A percentile compares a stretch with the other conserved stretches of the same genome.
These are phyloP conservation scores for Zygnema circumcarinatum DNA, from an alignment of 139 green algal genomes.

Conservation along the genomic window DNA sequence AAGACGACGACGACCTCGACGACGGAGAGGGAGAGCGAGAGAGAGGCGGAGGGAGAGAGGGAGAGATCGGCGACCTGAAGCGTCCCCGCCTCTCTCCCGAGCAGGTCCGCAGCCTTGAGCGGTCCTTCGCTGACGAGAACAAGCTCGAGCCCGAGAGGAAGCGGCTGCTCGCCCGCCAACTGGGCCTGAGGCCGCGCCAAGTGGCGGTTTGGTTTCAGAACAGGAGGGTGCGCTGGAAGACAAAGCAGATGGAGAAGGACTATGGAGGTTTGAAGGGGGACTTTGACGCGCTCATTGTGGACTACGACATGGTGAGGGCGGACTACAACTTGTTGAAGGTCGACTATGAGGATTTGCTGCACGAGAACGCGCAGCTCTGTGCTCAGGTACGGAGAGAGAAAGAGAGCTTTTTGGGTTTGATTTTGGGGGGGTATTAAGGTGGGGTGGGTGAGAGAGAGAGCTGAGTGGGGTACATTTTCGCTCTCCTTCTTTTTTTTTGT, in stretches of 20 bases:
- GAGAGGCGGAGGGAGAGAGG: not conserved
- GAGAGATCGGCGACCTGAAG: not conserved
- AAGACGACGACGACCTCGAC: not conserved
- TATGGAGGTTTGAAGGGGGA: conserved; percentile 29
- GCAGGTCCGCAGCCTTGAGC: conserved; percentile 38
- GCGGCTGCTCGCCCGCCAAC: conserved; percentile 21
- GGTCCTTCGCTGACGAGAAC: conserved; percentile 45
- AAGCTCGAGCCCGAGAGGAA: conserved; percentile 49
- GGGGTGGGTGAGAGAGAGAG: not conserved
- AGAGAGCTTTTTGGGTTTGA: not conserved
- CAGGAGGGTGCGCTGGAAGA: conserved; percentile 41
- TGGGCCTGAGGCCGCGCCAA: conserved; percentile 51
- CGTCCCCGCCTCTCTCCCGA: conserved; percentile 24
- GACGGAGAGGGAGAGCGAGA: not conserved
- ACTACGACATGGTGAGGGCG: conserved; percentile 28
- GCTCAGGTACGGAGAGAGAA: conserved; percentile 25
- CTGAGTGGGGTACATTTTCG: not conserved
- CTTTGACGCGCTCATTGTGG: conserved; percentile 30
- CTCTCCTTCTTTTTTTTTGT: not conserved
- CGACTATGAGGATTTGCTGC: conserved; percentile 35
- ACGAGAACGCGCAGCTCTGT: conserved; percentile 18
- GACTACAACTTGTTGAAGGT: conserved; percentile 41
- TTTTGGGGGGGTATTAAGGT: not conserved
- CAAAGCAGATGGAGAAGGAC: conserved; percentile 50
- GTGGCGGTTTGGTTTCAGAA: conserved; percentile 62